Evolutionary conservation across 2,329 filamentous ascomycete species (phyloP).

Genomic region (Verticillium isaacii): DNA sequence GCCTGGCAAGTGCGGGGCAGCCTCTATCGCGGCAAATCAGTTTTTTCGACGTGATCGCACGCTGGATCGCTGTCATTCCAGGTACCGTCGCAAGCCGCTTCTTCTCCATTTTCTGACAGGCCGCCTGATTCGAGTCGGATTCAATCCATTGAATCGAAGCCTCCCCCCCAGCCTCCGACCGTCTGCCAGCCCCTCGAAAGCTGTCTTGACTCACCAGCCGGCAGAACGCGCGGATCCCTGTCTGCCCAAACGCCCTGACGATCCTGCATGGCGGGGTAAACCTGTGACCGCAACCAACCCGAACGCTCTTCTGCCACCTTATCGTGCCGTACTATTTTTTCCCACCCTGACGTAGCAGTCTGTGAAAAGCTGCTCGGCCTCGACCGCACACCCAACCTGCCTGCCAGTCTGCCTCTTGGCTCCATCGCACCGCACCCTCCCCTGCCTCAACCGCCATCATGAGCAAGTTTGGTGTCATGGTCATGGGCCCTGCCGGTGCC

Average conservation of each 20-base stretch:
- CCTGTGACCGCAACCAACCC: slow-evolving; percentile 3
- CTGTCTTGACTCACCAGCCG: background rate
- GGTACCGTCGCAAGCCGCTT: background rate
- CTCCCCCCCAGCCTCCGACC: background rate
- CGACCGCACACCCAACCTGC: background rate
- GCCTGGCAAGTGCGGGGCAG: background rate
- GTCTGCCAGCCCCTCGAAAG: background rate
- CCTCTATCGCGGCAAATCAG: background rate
- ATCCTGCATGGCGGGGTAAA: slow-evolving; percentile 14
- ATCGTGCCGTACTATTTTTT: background rate
- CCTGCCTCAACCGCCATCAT: slow-evolving; percentile 39
- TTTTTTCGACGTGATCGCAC: background rate
- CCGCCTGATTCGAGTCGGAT: background rate
- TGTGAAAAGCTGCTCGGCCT: background rate
- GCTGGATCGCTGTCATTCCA: background rate
- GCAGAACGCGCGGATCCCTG: background rate
- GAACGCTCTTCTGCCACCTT: background rate
- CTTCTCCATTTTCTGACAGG: background rate
- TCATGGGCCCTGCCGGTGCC: slow-evolving; percentile 94
- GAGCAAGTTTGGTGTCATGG: slow-evolving; percentile 91
- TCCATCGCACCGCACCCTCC: background rate
- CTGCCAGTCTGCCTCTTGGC: background rate
- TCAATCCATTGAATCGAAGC: background rate
- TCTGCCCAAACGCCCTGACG: background rate
- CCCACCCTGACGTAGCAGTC: background rate